Evolutionary conservation across 2,329 filamentous ascomycete species (phyloP), one percentile per base, ranked within the genome.

Genomic region (Sphaerulina vaccinii): DNA sequence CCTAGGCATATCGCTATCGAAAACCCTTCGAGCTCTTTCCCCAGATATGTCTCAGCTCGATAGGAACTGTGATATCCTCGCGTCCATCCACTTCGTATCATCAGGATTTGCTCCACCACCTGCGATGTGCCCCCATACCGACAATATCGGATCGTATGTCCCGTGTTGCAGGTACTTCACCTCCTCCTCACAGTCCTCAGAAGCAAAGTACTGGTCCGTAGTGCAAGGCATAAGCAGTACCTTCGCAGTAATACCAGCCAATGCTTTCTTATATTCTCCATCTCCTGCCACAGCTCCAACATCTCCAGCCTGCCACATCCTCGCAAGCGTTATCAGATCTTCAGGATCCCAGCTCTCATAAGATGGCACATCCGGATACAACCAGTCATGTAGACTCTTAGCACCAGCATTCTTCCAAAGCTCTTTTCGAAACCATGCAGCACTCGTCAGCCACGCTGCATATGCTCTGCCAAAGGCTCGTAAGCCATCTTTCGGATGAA

Each of bases 251-350:
- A 74, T 70, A 22, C 62, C 61, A 2, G 58, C 55, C 54, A 75
- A 50, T n/a, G 71, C 66, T 41, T 65, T 64, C 1, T 57, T 59
- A 58, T 71, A 43, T 36, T 69, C 62, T 1, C 64, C 66, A 8
- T 62, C 48, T 19, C 65, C 65, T n/a, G 6, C n/a, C 8, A 22
- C 37, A n/a, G 5, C 18, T 18, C 15, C 48, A 22, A 74, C 64
- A 55, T 74, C 71, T 1, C 71, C 73, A 3, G 66, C 57, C 61
- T 74, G 71, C 73, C 73, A 75, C 63, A 71, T 75, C 27, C 65
- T 62, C 49, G 71, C 45, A 63, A 73, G 59, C 5, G 52, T 57
- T 19, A 74, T 58, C 45, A 72, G 51, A 58, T 74, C 71, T 27
- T 73, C 66, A 4, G 68, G 66, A 41, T 69, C 66, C 22, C 38